Base-by-base conservation (phyloP, 352 stramenopile genomes). In the Phytophthora crassamura region DNA sequence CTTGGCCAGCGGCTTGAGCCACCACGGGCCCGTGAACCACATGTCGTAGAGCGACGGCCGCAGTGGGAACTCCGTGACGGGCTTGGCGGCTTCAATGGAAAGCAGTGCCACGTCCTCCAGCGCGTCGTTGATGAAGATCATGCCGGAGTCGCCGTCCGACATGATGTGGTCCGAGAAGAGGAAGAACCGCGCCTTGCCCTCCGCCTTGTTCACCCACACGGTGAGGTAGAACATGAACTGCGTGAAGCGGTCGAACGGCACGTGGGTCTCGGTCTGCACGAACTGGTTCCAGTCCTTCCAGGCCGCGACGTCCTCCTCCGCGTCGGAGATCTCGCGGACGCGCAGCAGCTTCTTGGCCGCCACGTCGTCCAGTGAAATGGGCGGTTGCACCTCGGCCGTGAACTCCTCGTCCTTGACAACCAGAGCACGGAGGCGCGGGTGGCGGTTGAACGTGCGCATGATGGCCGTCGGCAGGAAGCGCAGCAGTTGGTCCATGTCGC, bases 121-220 rank as follows among this genome's bases (percentile, higher is more conserved):
- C 11, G 81, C 59, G 34, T 83, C 63, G 25, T 88, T 82, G 10
- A 88, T 50, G 8, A 90, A 65, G 50, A 85, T 77, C 36, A 67
- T 53, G 0, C 77, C 77, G 0, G 82, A 86, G 11, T 69, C 68
- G 0, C 73, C 64, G 45, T 90, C 82, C 30, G 77, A 84, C 77
- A 90, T 82, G 57, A 80, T 79, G 61, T 85, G 77, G 53, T 90
- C 82, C 2, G 79, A 79, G 61, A 86, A 86, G 22, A 89, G 58
- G 45, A 84, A 64, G 39, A 89, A 70, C 0, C 76, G 75, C 30
- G 43, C 73, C 5, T 64, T 59, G 36, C 64, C 28, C 18, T 83
- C 51, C 0, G 43, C 34, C 10, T 20, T 52, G 43, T 85, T 74
- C 0, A 82, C 59, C 76, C 78, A 86, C 16, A 81, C 59, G 0